These are phyloP conservation scores for Podospora bellae-mahoneyi DNA, from an alignment of 495 filamentous ascomycete species.

Conservation along the genomic window DNA sequence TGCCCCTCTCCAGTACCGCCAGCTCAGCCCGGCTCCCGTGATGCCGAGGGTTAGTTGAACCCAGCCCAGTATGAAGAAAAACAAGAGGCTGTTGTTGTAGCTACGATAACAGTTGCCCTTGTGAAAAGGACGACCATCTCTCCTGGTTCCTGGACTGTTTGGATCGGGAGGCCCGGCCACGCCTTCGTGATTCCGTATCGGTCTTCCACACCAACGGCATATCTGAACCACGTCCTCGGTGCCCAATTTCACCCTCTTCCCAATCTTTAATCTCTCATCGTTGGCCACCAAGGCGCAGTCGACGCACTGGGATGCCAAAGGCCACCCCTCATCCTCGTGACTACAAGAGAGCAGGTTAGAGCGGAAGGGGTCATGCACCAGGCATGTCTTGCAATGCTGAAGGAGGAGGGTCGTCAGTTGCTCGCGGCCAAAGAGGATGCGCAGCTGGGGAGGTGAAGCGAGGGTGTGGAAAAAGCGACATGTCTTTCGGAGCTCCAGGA, in stretches of 20 bases:
- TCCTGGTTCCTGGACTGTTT: not conserved
- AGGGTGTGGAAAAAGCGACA: constrained; percentile 30
- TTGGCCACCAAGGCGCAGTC: constrained; percentile 24
- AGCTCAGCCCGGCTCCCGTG: constrained; percentile 24
- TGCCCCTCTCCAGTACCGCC: constrained; percentile 26
- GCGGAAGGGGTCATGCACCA: constrained; percentile 23
- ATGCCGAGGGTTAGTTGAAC: constrained; percentile 30
- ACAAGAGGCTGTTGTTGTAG: constrained; percentile 26
- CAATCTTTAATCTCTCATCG: constrained; percentile 25
- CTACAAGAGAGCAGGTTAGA: constrained; percentile 20
- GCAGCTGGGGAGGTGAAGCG: constrained; percentile 23
- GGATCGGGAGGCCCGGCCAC: not conserved
- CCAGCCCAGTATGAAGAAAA: constrained; percentile 29
- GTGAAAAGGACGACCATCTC: constrained; percentile 21
- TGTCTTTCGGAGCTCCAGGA: constrained; percentile 33
- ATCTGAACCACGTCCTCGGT: constrained; percentile 23
- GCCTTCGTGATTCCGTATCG: constrained; percentile 17
- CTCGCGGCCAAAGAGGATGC: constrained; percentile 21
- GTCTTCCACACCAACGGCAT: constrained; percentile 33
- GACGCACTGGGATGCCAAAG: constrained; percentile 27
- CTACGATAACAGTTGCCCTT: constrained; percentile 23
- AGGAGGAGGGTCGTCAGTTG: constrained; percentile 23
- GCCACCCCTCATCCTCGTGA: constrained; percentile 23
- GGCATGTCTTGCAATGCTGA: constrained; percentile 29
- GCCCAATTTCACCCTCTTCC: constrained; percentile 24